These are phyloP conservation scores for Prunus davidiana DNA, from an alignment of 306 rosid genomes.

Conservation along the genomic window DNA sequence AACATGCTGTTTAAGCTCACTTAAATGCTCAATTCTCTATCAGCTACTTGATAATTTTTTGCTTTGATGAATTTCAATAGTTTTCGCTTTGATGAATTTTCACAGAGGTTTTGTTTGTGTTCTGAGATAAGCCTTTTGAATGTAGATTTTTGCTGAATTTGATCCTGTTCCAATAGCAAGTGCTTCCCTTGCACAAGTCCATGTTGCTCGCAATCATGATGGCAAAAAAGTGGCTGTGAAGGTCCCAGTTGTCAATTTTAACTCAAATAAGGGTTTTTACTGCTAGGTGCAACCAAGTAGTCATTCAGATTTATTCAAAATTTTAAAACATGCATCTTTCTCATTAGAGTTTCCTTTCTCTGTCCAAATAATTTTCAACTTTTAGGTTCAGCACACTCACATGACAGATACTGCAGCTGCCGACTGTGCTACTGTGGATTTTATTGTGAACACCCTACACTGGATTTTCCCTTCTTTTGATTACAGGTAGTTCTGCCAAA, in stretches of 20 bases:
- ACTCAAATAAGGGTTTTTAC: constrained; percentile 16
- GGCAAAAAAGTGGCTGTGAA: constrained; percentile 98
- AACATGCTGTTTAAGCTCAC: background rate
- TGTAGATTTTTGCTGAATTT: constrained; percentile 81
- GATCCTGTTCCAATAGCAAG: constrained; percentile 89
- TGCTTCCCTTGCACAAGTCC: constrained; percentile 99
- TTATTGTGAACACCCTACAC: constrained; percentile 76
- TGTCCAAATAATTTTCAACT: constrained; percentile 24
- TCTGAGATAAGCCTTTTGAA: constrained; percentile 22
- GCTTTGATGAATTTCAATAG: background rate
- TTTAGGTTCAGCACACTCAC: constrained; percentile 95
- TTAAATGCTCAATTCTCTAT: background rate
- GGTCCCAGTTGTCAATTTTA: constrained; percentile 46
- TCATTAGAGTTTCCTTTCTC: constrained; percentile 21
- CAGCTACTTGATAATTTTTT: background rate
- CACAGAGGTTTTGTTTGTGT: constrained; percentile 7
- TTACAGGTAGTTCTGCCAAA: constrained; percentile 59
- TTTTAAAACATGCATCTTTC: constrained; percentile 16
- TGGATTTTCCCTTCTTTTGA: constrained; percentile 78
- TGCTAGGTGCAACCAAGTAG: constrained; percentile 21
- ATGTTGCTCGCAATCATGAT: constrained; percentile 69
- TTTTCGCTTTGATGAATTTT: background rate
- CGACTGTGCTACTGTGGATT: constrained; percentile 84
- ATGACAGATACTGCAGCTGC: constrained; percentile 97
- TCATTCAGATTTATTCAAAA: background rate